Conservation (phyloP, 805 yeast species). For the Saccharomyces eubayanus region DNA sequence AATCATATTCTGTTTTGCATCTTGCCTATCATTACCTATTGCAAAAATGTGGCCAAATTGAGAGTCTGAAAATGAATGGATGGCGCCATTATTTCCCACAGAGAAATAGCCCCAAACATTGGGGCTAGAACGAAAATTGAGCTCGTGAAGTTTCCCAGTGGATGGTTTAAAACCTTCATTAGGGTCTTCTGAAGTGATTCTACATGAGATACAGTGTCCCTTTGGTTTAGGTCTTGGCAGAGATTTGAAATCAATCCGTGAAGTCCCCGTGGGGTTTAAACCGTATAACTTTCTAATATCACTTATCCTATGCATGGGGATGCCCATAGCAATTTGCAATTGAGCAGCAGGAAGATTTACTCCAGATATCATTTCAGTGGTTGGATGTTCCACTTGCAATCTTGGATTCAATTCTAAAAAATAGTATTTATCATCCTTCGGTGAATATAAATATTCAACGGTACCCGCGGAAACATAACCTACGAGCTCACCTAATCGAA, state of each 20-base stretch:
- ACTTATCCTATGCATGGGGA: conserved; percentile 88
- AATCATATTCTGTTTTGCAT: conserved; percentile 97
- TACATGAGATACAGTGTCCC: conserved; percentile 98
- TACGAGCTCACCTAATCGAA: conserved; percentile 89
- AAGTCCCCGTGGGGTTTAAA: conserved; percentile 86
- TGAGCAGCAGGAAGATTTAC: conserved; percentile 98
- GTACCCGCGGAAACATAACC: conserved; percentile 99
- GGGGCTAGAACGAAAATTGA: conserved; percentile 92
- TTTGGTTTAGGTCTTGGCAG: conserved; percentile 93
- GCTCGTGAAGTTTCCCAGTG: conserved; percentile 91
- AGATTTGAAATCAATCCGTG: conserved; percentile 78
- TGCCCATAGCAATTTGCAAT: conserved; percentile 98
- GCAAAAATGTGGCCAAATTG: conserved; percentile 99
- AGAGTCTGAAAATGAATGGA: conserved; percentile 95
- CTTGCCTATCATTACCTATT: conserved; percentile 96
- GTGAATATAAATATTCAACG: conserved; percentile 92
- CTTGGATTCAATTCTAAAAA: conserved; percentile 96
- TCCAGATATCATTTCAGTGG: conserved; percentile 98
- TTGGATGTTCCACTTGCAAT: conserved; percentile 98
- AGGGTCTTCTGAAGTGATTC: conserved; percentile 98
- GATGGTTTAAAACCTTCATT: conserved; percentile 99
- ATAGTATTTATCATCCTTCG: conserved; percentile 88
- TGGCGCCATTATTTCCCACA: conserved; percentile 93
- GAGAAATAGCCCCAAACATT: conserved; percentile 99
- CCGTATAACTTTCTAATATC: conserved; percentile 92